Evolutionary conservation across 805 yeast genomes (phyloP).

Genomic region (Cyberlindnera americana): DNA sequence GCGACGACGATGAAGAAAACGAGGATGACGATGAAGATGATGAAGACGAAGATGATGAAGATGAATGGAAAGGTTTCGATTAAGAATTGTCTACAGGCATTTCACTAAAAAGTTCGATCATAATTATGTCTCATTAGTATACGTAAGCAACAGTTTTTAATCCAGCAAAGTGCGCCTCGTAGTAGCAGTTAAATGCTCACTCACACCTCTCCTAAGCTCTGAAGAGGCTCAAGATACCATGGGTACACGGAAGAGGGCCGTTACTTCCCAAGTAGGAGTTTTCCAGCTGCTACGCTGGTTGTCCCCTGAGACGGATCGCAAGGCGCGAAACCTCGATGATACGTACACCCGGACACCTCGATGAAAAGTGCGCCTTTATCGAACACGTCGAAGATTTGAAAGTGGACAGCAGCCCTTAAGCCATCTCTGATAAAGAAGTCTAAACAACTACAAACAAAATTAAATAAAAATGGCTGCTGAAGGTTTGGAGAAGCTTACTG

Average conservation of each 20-base stretch:
- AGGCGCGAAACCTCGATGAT: too few relatives aligned
- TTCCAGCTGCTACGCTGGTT: too few relatives aligned
- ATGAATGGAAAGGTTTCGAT: conserved; percentile 42
- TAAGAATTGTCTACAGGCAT: too few relatives aligned
- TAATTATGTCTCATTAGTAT: background rate
- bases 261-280: too few relatives aligned
- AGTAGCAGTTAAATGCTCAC: too few relatives aligned
- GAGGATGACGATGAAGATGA: conserved; percentile 28
- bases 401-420: background rate
- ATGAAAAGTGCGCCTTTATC: conserved; percentile 1
- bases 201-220: too few relatives aligned
- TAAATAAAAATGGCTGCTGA: conserved; percentile 39
- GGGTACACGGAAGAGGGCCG: too few relatives aligned
- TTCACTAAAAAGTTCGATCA: background rate
- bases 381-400: conserved; percentile 12
- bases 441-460: background rate
- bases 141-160: too few relatives aligned
- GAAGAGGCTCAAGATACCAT: too few relatives aligned
- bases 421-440: too few relatives aligned
- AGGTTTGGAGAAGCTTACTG: conserved; percentile 72
- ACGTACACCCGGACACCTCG: conserved; percentile 10
- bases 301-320: too few relatives aligned
- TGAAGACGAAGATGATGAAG: conserved; percentile 26
- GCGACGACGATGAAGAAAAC: conserved; percentile 27
- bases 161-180: too few relatives aligned